Evolutionary conservation across 495 filamentous ascomycete genomes (phyloP), one percentile per base, ranked within the genome.

Genomic region (Neurospora discreta): DNA sequence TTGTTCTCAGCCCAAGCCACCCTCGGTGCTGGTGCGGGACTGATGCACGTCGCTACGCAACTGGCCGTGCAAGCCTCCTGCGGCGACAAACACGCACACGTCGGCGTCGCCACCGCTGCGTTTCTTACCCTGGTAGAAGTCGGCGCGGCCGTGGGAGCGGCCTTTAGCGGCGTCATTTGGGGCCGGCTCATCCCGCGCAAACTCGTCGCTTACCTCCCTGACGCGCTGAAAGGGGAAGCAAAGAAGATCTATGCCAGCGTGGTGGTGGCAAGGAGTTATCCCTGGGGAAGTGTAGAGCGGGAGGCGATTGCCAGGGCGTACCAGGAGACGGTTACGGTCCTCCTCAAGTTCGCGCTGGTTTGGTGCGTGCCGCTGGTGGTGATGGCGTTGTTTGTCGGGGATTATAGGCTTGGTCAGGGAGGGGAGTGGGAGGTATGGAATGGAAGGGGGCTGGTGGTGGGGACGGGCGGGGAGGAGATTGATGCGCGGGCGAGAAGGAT

Each of bases 1-100:
- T 76, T 93, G 10, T 83, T 92, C 78, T 89, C 89, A 81, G 88
- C 86, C 67, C 90, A 93, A 79, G 89, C 91, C 70, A 87, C 87
- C 80, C 89, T 93, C 69, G 89, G 90, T 23, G 88, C 92, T 72
- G 85, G 85, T 18, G 90, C 89, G 0, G 84, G 85, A 0, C 76
- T 82, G 30, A 75, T 85, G 68, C 85, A 90, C 68, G 85, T 92
- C 69, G 80, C 82, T 23, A 86, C 86, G 39, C 86, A 92, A 74
- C 84, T 92, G 7, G 86, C 87, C 18, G 82, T 90, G 33, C 87
- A 92, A 76, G 87, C 89, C 1, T 60, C 71, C 68, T 68, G 74
- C 70, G 83, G 85, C 1, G 39, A 40, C 0, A 79, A 83, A 10
- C 89, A 90, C 72, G 78, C 89, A 18, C 79, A 91, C 70, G 83